Conservation (phyloP, 306 rosid genomes). For the Benincasa hispida region DNA sequence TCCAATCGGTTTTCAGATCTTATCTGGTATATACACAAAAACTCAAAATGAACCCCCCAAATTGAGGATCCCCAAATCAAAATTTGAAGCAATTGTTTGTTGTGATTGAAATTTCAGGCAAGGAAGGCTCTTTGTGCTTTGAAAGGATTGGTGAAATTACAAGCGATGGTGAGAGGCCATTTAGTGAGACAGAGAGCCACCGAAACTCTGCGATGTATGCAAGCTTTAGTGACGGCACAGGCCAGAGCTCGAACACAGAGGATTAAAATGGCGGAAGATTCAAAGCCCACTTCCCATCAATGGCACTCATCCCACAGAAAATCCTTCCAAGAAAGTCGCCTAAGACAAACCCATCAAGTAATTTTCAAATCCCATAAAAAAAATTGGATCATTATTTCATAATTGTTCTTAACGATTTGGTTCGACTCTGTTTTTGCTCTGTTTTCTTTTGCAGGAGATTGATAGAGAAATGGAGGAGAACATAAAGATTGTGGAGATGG, state of each 20-base stretch:
- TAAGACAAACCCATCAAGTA: constrained; percentile 40
- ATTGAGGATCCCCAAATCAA: background rate
- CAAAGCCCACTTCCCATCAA: constrained; percentile 14
- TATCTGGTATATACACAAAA: constrained; percentile 39
- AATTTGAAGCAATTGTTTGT: background rate
- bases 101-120: constrained; percentile 35
- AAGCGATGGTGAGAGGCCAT: constrained; percentile 88
- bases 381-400: background rate
- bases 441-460: constrained; percentile 30
- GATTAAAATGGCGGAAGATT: constrained; percentile 40
- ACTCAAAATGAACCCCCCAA: background rate
- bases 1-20: constrained; percentile 75
- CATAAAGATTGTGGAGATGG: constrained; percentile 93
- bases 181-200: constrained; percentile 78
- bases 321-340: constrained; percentile 28
- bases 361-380: constrained; percentile 12
- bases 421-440: background rate
- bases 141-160: constrained; percentile 81
- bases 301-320: constrained; percentile 37
- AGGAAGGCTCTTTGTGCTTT: constrained; percentile 77
- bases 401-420: no score
- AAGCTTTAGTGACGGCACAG: constrained; percentile 82
- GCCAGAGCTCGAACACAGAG: constrained; percentile 83
- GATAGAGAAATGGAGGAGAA: constrained; percentile 62
- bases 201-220: constrained; percentile 71